These are phyloP conservation scores for Dactylis glomerata DNA, from an alignment of 176 grass and related monocot genomes.

Conservation along the genomic window DNA sequence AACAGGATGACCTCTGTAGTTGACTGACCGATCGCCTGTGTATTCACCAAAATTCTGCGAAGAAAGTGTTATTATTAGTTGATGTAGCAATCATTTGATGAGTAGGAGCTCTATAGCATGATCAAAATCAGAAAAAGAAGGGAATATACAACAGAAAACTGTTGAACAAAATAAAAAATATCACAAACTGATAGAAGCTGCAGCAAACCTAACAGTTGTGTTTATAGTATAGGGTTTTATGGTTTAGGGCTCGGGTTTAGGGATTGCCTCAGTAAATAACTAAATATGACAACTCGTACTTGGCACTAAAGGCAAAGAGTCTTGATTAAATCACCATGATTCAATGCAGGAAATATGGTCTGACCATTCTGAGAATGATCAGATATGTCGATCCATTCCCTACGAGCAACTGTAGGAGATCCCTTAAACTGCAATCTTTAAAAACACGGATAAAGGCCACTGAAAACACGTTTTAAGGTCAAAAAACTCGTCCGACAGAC, in stretches of 20 bases:
- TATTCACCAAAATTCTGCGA: conserved; percentile 45
- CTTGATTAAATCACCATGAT: neutral
- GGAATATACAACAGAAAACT: neutral
- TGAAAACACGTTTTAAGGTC: too few relatives aligned
- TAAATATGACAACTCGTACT: neutral
- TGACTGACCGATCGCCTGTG: conserved; percentile 80
- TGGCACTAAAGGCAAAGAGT: neutral
- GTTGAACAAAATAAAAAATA: conserved; percentile 5
- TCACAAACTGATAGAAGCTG: neutral
- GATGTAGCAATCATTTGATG: neutral
- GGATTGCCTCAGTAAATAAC: neutral
- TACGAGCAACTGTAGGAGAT: too few relatives aligned
- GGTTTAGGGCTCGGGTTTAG: too few relatives aligned
- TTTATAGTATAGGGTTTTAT: too few relatives aligned
- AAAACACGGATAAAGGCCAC: too few relatives aligned
- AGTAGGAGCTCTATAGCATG: neutral
- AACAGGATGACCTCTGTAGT: conserved; percentile 64
- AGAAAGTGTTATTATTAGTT: conserved; percentile 17
- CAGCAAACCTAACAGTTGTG: neutral
- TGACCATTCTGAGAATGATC: neutral
- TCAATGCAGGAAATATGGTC: neutral
- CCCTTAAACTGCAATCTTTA: too few relatives aligned
- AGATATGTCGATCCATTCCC: neutral
- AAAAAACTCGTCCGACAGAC: too few relatives aligned
- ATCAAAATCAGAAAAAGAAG: neutral